A percentile compares a stretch with the other conserved stretches of the same genome.
Evolutionary conservation across 805 yeast species (phyloP).

Genomic region (Grigorovia jiainica): DNA sequence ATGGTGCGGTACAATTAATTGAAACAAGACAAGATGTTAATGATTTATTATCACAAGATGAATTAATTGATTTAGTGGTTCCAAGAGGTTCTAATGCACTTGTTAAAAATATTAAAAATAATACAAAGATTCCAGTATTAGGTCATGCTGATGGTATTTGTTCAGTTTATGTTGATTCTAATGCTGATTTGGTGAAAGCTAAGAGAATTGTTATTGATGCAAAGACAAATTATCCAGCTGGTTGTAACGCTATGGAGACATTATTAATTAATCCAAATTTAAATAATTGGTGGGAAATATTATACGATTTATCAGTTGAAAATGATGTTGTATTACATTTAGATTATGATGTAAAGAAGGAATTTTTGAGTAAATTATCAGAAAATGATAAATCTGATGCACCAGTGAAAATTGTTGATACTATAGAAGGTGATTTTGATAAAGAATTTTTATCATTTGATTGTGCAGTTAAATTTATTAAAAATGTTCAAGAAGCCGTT

Average conservation of each 20-base stretch:
- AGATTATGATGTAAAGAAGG: slow-evolving; percentile 37
- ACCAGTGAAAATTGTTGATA: slow-evolving; percentile 31
- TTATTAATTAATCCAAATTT: slow-evolving; percentile 44
- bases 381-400: slow-evolving; percentile 8
- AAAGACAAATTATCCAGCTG: slow-evolving; percentile 95
- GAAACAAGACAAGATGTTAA: slow-evolving; percentile 86
- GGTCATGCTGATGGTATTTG: slow-evolving; percentile 99
- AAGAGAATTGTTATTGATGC: slow-evolving; percentile 69
- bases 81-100: slow-evolving; percentile 97
- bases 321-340: slow-evolving; percentile 65
- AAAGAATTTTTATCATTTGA: slow-evolving; percentile 79
- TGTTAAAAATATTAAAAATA: slow-evolving; percentile 74
- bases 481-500: slow-evolving; percentile 62
- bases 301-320: slow-evolving; percentile 42
- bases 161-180: slow-evolving; percentile 71
- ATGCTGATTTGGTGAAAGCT: slow-evolving; percentile 73
- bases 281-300: slow-evolving; percentile 30
- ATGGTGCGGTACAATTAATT: slow-evolving; percentile 74
- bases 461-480: slow-evolving; percentile 61
- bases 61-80: slow-evolving; percentile 85
- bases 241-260: slow-evolving; percentile 96
- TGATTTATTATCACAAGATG: slow-evolving; percentile 74
- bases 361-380: slow-evolving; percentile 19
- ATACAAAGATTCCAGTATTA: slow-evolving; percentile 89
- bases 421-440: slow-evolving; percentile 50